Evolutionary conservation across 345 rosid species (phyloP).

Genomic region (Euphorbia lathyris): DNA sequence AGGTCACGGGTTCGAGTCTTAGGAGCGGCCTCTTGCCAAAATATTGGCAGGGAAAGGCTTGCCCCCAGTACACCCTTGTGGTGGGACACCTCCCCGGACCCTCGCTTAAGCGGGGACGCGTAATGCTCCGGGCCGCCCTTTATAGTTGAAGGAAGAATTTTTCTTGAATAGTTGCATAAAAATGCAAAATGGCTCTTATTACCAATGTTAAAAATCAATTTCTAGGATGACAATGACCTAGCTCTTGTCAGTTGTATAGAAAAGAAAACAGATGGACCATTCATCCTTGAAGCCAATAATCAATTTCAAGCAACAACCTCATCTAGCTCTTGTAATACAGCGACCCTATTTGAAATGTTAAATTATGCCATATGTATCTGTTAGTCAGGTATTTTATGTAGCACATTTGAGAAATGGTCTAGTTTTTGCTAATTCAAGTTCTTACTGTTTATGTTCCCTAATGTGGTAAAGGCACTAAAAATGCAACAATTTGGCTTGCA

Average conservation of each 20-base stretch:
- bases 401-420: not conserved
- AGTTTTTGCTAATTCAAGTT: not conserved
- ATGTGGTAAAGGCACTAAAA: constrained; percentile 10
- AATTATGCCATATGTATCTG: not conserved
- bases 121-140: too few species aligned
- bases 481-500: constrained; percentile 25
- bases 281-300: not conserved
- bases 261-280: not conserved
- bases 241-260: not conserved
- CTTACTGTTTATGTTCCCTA: constrained; percentile 2
- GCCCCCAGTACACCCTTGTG: too few species aligned
- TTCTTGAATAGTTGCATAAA: not conserved
- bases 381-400: not conserved
- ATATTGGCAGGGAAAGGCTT: too few species aligned
- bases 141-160: not conserved
- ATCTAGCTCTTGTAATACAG: not conserved
- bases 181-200: not conserved
- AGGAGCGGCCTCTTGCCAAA: too few species aligned
- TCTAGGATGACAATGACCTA: not conserved
- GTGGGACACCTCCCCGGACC: too few species aligned
- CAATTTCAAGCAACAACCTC: not conserved
- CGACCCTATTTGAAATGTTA: not conserved
- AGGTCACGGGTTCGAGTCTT: too few species aligned
- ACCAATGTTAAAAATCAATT: not conserved
- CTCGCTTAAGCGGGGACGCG: too few species aligned